Evolutionary conservation across 2,329 filamentous ascomycete genomes (phyloP), one percentile per base, ranked within the genome.

Genomic region (Fusarium sp.): DNA sequence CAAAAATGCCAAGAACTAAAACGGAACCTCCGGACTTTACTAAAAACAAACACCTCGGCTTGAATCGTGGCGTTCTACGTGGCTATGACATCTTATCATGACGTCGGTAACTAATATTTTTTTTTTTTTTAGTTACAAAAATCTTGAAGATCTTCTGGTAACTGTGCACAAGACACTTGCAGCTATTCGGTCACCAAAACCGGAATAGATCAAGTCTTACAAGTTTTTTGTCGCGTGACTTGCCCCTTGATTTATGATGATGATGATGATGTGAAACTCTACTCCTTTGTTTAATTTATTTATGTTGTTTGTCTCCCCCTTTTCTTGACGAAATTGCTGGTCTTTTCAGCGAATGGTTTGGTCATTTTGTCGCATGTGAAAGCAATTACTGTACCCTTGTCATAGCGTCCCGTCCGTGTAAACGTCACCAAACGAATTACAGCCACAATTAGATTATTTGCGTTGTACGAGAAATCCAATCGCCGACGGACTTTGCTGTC

Each of bases 81-180:
- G 17, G 30, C 38, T 59, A 62, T 68, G 59, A 64, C 58, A 55
- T 60, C 11, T 11, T 38, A 17, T 45, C 37, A 65, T 70, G 69
- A 75, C 67, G 69, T 73, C 66, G 41, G 48, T 32, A 53, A 14
- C 30, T 12, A 38, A 6, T 38, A 1, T 14, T 18, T 26, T 17
- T 32, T 42, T 35, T 33, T 35, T 60, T 53, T 23, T 23, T 57
- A n/a, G 23, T n/a, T 15, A 2, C 11, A 26, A 55, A 33, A 32
- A 30, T 41, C 14, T 20, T 32, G 54, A 50, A 41, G 23, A 38
- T 48, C 26, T 48, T 52, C 27, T 30, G 72, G 74, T 44, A 76
- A 73, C 42, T 60, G 64, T 41, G 71, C 73, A 75, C 74, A 75
- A 75, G 73, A 75, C 74, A 73, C 72, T 20, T 52, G 55, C 66